phyloP scores from a whole-genome alignment of 208 protist genomes.

The Tritrichomonas musculus region DNA sequence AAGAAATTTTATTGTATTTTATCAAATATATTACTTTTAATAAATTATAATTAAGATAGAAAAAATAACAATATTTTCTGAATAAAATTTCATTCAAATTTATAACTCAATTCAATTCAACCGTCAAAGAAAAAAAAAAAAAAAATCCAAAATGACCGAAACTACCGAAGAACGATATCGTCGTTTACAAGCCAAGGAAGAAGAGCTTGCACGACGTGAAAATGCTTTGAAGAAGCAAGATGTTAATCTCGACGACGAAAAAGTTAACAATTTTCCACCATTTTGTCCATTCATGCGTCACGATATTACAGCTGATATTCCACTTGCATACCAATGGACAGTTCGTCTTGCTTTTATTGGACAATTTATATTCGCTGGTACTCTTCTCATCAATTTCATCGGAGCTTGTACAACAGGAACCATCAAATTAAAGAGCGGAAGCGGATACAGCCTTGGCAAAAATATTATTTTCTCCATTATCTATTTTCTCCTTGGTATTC shows the following conservation, averaged over 20 bases:
- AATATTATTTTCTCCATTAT: slow-evolving; percentile 8
- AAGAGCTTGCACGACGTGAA: background rate
- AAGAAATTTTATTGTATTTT: background rate
- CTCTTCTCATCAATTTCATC: background rate
- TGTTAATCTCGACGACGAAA: background rate
- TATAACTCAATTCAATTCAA: background rate
- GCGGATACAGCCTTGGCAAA: background rate
- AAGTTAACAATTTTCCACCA: background rate
- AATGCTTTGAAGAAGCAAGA: background rate
- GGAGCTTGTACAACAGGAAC: background rate
- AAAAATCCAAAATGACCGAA: background rate
- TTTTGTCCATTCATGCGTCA: background rate
- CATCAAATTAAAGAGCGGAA: background rate
- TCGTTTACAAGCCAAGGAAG: background rate
- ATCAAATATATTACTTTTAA: background rate
- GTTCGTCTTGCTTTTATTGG: background rate
- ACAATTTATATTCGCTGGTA: background rate
- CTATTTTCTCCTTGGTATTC: background rate
- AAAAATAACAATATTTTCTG: background rate
- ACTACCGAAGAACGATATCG: background rate
- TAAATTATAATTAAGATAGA: background rate
- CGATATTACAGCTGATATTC: slow-evolving; percentile 7
- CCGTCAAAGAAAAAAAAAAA: background rate
- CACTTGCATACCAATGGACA: background rate
- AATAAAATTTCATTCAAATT: background rate